phyloP scores from a whole-genome alignment of 2,329 filamentous ascomycete genomes.

The Sporothrix phasma region DNA sequence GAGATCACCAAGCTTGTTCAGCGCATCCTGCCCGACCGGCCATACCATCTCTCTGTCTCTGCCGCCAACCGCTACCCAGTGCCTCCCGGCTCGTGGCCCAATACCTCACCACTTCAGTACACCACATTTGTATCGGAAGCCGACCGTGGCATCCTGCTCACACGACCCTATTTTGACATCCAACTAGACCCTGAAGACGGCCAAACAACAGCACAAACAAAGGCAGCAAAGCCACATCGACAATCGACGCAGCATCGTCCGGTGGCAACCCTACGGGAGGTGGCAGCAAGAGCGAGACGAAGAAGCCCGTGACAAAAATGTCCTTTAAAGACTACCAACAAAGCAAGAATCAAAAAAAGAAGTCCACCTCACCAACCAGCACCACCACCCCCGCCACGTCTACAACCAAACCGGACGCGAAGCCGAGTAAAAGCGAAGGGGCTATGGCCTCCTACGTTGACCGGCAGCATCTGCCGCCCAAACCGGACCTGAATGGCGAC shows the following conservation, averaged over 20 bases:
- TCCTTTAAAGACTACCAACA: slow-evolving; percentile 52
- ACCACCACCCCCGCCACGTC: slow-evolving; percentile 18
- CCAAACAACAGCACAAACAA: slow-evolving; percentile 16
- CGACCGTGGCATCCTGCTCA: slow-evolving; percentile 48
- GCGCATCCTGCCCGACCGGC: slow-evolving; percentile 20
- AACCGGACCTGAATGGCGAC: slow-evolving; percentile 24
- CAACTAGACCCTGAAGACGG: slow-evolving; percentile 36
- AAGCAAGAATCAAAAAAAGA: slow-evolving; percentile 36
- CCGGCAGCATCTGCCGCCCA: slow-evolving; percentile 9
- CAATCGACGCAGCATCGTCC: slow-evolving; percentile 28
- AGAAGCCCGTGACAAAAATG: slow-evolving; percentile 36
- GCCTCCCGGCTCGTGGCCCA: slow-evolving; percentile 35
- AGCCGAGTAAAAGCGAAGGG: slow-evolving; percentile 18
- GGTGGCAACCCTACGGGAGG: slow-evolving; percentile 20
- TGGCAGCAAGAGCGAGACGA: slow-evolving; percentile 20
- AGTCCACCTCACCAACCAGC: slow-evolving; percentile 30
- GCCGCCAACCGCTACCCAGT: slow-evolving; percentile 38
- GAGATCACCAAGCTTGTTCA: slow-evolving; percentile 21
- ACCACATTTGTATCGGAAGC: slow-evolving; percentile 47
- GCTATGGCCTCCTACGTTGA: slow-evolving; percentile 14
- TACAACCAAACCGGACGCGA: slow-evolving; percentile 10
- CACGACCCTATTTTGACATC: slow-evolving; percentile 48
- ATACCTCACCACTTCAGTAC: slow-evolving; percentile 42
- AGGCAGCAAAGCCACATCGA: slow-evolving; percentile 16
- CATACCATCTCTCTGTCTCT: slow-evolving; percentile 42